A percentile compares a stretch with the other conserved stretches of the same genome.
These are phyloP conservation scores for Kwoniella shandongensis DNA, from an alignment of 768 basidiomycete genomes.

Conservation along the genomic window DNA sequence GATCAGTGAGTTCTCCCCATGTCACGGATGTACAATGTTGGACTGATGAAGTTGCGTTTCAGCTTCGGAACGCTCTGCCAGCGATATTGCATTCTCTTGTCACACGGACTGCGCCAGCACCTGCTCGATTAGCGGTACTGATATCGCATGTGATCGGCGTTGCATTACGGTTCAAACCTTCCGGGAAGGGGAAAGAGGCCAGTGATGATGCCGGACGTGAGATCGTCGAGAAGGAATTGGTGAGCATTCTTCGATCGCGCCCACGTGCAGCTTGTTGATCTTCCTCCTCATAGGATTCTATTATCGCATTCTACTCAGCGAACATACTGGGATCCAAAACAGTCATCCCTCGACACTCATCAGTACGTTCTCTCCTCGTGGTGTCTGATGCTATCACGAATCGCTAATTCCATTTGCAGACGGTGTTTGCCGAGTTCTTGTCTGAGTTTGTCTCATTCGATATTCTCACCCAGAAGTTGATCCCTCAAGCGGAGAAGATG, in stretches of 20 bases:
- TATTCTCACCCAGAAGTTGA: slow-evolving; percentile 60
- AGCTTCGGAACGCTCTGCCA: slow-evolving; percentile 35
- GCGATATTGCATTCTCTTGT: slow-evolving; percentile 62
- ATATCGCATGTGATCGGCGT: slow-evolving; percentile 72
- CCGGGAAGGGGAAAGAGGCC: slow-evolving; percentile 53
- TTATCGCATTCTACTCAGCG: slow-evolving; percentile 64
- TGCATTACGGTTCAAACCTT: slow-evolving; percentile 59
- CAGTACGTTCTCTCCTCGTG: slow-evolving; percentile 51
- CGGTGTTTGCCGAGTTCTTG: slow-evolving; percentile 63
- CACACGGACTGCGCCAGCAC: slow-evolving; percentile 58
- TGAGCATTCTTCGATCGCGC: slow-evolving; percentile 57
- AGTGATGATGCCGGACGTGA: slow-evolving; percentile 53
- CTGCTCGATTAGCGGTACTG: slow-evolving; percentile 58
- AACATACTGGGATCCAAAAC: slow-evolving; percentile 69
- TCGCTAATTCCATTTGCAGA: slow-evolving; percentile 46
- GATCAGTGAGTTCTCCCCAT: slow-evolving; percentile 25
- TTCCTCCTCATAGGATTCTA: slow-evolving; percentile 58
- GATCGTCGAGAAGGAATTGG: slow-evolving; percentile 56
- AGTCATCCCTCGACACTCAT: slow-evolving; percentile 62
- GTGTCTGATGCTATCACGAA: slow-evolving; percentile 48
- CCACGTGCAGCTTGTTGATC: slow-evolving; percentile 1
- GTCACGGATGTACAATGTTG: not conserved
- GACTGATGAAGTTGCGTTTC: slow-evolving; percentile 4
- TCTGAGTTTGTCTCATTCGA: slow-evolving; percentile 58
- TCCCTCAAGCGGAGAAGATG: slow-evolving; percentile 77